phyloP scores from a whole-genome alignment of 768 basidiomycete genomes.

The Amanita muscaria region DNA sequence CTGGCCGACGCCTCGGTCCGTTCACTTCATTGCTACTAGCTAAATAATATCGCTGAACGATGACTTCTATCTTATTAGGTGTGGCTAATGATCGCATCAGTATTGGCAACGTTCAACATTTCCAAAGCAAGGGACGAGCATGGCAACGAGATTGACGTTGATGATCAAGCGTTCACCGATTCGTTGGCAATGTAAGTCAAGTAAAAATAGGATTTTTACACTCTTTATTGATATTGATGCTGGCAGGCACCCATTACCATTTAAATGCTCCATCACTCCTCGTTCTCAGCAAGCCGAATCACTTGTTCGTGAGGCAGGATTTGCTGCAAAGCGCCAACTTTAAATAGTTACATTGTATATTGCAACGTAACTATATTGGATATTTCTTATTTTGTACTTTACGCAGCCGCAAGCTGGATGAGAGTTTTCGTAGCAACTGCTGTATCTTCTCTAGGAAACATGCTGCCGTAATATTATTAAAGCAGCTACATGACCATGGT shows the following conservation, averaged over 20 bases:
- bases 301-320: conserved; percentile 10
- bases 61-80: conserved; percentile 16
- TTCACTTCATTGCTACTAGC: conserved; percentile 24
- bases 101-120: conserved; percentile 24
- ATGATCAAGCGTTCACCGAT: conserved; percentile 18
- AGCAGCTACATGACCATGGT: no score
- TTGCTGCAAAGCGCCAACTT: no score
- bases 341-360: no score
- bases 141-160: conserved; percentile 19
- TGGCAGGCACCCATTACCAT: conserved; percentile 17
- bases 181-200: conserved; percentile 25
- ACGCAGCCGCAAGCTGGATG: no score
- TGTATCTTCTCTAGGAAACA: no score
- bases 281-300: conserved; percentile 17
- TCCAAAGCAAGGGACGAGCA: conserved; percentile 17
- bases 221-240: background rate
- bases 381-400: no score
- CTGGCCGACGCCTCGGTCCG: background rate
- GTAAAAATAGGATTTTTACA: no score
- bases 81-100: conserved; percentile 16
- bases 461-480: no score
- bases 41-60: conserved; percentile 17
- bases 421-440: no score
- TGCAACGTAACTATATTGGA: no score
- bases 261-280: conserved; percentile 22